phyloP scores from a whole-genome alignment of 768 basidiomycete species.

The Psilocybe azurescens region DNA sequence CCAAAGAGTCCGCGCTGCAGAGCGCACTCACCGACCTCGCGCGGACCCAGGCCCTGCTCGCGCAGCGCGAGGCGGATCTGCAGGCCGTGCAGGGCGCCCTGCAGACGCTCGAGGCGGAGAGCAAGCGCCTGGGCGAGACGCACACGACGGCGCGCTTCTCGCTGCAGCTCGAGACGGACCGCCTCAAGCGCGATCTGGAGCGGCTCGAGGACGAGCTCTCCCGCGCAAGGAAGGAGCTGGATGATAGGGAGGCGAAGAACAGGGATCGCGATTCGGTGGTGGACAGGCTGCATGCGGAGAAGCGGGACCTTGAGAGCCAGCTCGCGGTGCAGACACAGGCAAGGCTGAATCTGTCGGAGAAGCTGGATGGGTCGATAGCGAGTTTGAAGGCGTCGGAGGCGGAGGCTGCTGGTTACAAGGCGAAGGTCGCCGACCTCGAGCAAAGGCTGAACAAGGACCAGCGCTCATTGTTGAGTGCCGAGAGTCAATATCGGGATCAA shows the following conservation, averaged over 20 bases:
- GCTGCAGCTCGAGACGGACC: constrained; percentile 88
- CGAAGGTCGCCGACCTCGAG: constrained; percentile 78
- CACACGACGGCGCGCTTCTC: constrained; percentile 85
- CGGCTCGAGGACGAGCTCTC: constrained; percentile 80
- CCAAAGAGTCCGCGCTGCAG: constrained; percentile 71
- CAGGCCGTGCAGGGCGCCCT: constrained; percentile 73
- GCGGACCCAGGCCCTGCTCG: constrained; percentile 64
- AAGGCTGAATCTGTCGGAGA: constrained; percentile 84
- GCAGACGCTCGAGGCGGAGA: constrained; percentile 74
- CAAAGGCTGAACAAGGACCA: constrained; percentile 83
- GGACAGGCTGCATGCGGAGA: constrained; percentile 80
- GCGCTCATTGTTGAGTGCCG: constrained; percentile 67
- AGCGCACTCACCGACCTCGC: constrained; percentile 67
- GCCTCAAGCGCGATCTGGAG: constrained; percentile 83
- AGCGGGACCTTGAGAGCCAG: constrained; percentile 79
- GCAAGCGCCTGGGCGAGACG: constrained; percentile 81
- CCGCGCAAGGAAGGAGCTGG: constrained; percentile 71
- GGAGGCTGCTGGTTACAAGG: constrained; percentile 64
- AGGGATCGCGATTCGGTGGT: constrained; percentile 76
- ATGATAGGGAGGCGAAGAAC: constrained; percentile 64
- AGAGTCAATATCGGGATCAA: constrained; percentile 89
- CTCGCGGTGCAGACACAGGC: constrained; percentile 89
- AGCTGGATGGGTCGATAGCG: constrained; percentile 76
- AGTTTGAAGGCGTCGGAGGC: constrained; percentile 68
- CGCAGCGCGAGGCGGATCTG: constrained; percentile 79